Conservation (phyloP, 2,329 filamentous ascomycete genomes). For the Pyricularia grisea region DNA sequence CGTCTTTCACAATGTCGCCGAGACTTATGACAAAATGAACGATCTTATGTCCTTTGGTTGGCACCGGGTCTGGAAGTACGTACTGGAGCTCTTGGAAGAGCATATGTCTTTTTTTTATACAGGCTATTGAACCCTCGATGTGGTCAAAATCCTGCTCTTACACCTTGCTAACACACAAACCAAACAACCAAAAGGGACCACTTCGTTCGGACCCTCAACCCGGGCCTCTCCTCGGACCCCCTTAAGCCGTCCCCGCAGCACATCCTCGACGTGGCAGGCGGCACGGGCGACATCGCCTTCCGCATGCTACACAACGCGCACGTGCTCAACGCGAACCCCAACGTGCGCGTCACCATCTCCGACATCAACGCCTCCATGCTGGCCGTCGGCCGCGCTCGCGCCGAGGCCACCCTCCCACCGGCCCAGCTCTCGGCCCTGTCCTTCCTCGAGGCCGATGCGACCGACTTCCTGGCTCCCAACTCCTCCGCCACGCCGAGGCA, state of each 20-base stretch:
- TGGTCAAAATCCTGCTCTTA: background rate
- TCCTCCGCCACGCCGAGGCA: conserved; percentile 43
- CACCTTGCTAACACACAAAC: conserved; percentile 19
- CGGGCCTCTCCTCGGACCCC: conserved; percentile 47
- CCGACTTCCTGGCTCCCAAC: conserved; percentile 49
- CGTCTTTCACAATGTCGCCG: conserved; percentile 92
- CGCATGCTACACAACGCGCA: conserved; percentile 86
- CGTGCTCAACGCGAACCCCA: conserved; percentile 66
- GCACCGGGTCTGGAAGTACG: conserved; percentile 85
- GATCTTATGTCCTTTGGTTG: conserved; percentile 98
- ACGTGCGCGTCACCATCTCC: conserved; percentile 78
- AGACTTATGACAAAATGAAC: conserved; percentile 97
- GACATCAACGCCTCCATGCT: conserved; percentile 98
- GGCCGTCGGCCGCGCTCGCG: conserved; percentile 73
- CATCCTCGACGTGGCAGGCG: conserved; percentile 93
- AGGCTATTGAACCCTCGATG: background rate
- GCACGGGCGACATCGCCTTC: conserved; percentile 96
- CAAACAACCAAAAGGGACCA: conserved; percentile 44
- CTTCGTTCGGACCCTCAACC: conserved; percentile 86
- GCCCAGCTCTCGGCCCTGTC: conserved; percentile 48
- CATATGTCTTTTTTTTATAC: background rate
- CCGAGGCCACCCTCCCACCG: conserved; percentile 44
- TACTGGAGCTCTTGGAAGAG: conserved; percentile 7
- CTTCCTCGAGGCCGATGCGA: conserved; percentile 88
- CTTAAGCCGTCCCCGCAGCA: conserved; percentile 43